These are phyloP conservation scores for Fusarium brevicatenulatum DNA, from an alignment of 2,329 filamentous ascomycete species.

Conservation along the genomic window DNA sequence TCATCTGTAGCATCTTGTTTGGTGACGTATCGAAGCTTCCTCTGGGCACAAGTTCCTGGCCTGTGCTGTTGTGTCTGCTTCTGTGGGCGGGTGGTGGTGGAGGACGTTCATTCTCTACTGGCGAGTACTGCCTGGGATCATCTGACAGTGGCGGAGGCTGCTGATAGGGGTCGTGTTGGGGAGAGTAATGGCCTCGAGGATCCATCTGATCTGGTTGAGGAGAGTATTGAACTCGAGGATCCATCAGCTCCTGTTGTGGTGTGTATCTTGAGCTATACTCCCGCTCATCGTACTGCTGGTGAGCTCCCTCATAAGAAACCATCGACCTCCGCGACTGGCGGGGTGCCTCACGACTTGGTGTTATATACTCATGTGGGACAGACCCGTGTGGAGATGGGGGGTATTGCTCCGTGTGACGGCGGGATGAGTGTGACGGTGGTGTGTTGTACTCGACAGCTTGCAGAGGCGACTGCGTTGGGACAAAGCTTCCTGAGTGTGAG, in stretches of 20 bases:
- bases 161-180: conserved; percentile 49
- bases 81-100: conserved; percentile 68
- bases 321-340: conserved; percentile 49
- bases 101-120: conserved; percentile 58
- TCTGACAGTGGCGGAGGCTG: conserved; percentile 41
- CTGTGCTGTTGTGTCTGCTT: conserved; percentile 56
- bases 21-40: conserved; percentile 54
- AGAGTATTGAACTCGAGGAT: conserved; percentile 47
- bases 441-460: conserved; percentile 63
- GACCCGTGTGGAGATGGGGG: conserved; percentile 47
- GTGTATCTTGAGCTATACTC: conserved; percentile 48
- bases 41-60: conserved; percentile 56
- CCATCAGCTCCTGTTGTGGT: conserved; percentile 53
- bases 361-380: conserved; percentile 32
- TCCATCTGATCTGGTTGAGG: conserved; percentile 54
- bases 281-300: conserved; percentile 51
- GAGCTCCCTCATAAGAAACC: conserved; percentile 51
- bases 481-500: conserved; percentile 51
- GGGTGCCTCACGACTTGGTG: conserved; percentile 36
- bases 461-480: conserved; percentile 64
- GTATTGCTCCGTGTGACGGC: conserved; percentile 52
- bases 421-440: conserved; percentile 50
- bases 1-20: conserved; percentile 61
- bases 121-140: conserved; percentile 48
- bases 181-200: conserved; percentile 49